Percentiles rank a stretch among this genome's conserved stretches.
Evolutionary conservation across 2,329 filamentous ascomycete genomes (phyloP).

Genomic region (Claviceps humidiphila): DNA sequence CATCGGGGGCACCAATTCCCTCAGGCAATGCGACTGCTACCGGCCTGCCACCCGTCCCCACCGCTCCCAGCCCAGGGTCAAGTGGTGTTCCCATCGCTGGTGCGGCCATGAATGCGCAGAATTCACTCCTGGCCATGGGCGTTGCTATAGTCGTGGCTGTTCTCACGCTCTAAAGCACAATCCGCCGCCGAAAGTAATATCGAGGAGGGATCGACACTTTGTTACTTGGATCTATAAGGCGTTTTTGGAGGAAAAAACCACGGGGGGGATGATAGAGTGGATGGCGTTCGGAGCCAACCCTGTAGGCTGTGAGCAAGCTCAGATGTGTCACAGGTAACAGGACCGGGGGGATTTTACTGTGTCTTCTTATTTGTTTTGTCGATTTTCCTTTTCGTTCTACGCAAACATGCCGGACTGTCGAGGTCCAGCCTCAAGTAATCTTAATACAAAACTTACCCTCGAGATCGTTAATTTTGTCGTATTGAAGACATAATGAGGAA

Average conservation of each 20-base stretch:
- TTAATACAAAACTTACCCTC: not conserved
- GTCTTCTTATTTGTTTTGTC: no score
- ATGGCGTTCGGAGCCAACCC: not conserved
- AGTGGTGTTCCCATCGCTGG: constrained; percentile 1
- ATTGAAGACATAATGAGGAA: not conserved
- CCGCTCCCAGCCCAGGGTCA: not conserved
- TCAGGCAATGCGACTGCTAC: constrained; percentile 1
- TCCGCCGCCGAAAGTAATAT: not conserved
- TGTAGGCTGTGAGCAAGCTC: not conserved
- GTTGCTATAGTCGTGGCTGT: constrained; percentile 5
- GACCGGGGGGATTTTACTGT: no score
- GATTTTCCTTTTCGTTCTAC: not conserved
- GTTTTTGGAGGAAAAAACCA: not conserved
- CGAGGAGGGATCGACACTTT: not conserved
- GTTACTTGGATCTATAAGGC: not conserved
- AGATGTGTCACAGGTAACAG: not conserved
- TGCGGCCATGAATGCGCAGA: constrained; percentile 3
- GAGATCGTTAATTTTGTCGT: not conserved
- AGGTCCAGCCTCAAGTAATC: not conserved
- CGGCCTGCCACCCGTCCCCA: constrained; percentile 1
- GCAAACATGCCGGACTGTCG: not conserved
- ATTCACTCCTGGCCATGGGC: constrained; percentile 6
- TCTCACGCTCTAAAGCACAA: constrained; percentile 2
- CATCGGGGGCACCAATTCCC: not conserved
- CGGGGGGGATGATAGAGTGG: not conserved